Evolutionary conservation across 1,284 basidiomycete genomes (phyloP), one percentile per base, ranked within the genome.

Genomic region (Pterulicium gracile): DNA sequence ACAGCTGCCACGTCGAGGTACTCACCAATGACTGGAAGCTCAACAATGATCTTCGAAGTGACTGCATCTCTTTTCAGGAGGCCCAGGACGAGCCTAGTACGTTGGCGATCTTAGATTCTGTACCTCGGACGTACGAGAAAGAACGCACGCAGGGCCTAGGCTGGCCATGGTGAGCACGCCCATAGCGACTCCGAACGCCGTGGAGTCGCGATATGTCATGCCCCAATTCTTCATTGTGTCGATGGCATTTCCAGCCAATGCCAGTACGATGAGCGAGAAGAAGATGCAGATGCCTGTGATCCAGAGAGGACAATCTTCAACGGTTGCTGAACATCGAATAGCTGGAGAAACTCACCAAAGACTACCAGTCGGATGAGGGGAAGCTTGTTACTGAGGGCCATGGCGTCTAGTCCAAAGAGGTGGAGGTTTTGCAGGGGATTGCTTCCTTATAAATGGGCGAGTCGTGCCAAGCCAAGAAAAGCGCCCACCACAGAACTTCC

Each of bases 21-120:
- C 56, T 56, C 61, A n/a, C 66, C 68, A 3, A 62, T 60, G 34
- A 68, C 52, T 0, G 65, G 59, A 17, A 71, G 40, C 50, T 69
- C 67, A 10, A 66, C 55, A 14, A 57, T 43, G 20, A 70, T 55
- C 56, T 56, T 61, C 15, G 67, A 69, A 3, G 63, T 60, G 34
- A 68, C 52, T 0, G 65, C 59, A 17, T 62, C 67, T 19, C 51
- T 56, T 19, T 63, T 57, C 17, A 61, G 0, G 20, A 57, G 43
- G 45, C 69, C 69, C 18, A 68, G 41, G 15, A 65, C 42, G 27
- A 64, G 32, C 52, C 67, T 68, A 41, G 3, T 14, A 32, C 10
- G 7, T 32, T 7, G n/a, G 27, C 27, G n/a, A n/a, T 32, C 10
- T 32, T 32, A 32, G 27, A n/a, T n/a, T n/a, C n/a, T n/a, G 7